Percentiles rank a stretch among this genome's conserved stretches.
These are phyloP conservation scores for Nitzschia sp. DNA, from an alignment of 108 stramenopile species.

Conservation along the genomic window DNA sequence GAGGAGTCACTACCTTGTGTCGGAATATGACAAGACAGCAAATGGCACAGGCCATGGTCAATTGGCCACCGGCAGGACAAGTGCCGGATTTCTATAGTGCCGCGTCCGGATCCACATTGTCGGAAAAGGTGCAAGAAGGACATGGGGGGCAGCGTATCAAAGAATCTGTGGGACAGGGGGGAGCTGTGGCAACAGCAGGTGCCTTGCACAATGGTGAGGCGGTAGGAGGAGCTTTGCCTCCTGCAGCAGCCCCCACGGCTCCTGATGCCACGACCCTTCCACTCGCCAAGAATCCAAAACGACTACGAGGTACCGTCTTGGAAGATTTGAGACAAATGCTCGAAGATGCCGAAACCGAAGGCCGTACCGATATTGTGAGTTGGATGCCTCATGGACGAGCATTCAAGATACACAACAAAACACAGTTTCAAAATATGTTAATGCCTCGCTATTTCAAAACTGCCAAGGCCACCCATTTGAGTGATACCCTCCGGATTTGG, in stretches of 20 bases:
- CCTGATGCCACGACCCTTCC: not conserved
- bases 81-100: constrained; percentile 27
- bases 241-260: not conserved
- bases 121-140: not conserved
- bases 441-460: constrained; percentile 29
- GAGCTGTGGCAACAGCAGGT: not conserved
- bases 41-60: constrained; percentile 28
- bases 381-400: constrained; percentile 38
- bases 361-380: constrained; percentile 27
- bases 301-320: constrained; percentile 30
- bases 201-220: not conserved
- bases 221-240: not conserved
- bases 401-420: constrained; percentile 40
- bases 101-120: not conserved
- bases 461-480: constrained; percentile 11
- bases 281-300: constrained; percentile 25
- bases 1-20: constrained; percentile 24
- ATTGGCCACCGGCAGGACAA: constrained; percentile 22
- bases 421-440: constrained; percentile 13
- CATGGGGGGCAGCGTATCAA: not conserved
- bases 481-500: constrained; percentile 30
- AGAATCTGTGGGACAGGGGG: not conserved
- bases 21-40: constrained; percentile 21
- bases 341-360: constrained; percentile 52
- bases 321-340: constrained; percentile 48